A percentile compares a stretch with the other conserved stretches of the same genome.
These are phyloP conservation scores for Collybia mongolica DNA, from an alignment of 768 basidiomycete species.

Conservation along the genomic window DNA sequence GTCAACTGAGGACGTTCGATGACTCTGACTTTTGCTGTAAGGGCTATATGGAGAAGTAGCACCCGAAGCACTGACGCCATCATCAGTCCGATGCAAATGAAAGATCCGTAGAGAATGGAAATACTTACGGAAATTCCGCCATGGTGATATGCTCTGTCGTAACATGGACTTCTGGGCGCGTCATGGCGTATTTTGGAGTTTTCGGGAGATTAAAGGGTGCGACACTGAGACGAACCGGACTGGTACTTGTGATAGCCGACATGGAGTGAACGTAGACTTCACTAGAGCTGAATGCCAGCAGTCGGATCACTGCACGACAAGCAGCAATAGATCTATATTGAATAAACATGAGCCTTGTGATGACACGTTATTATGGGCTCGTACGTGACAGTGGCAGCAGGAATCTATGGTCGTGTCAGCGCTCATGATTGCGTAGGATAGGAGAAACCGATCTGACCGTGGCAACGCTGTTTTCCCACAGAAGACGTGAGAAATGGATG, in stretches of 20 bases:
- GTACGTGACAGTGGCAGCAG: slow-evolving; percentile 66
- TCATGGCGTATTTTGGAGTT: slow-evolving; percentile 28
- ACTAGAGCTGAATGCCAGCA: slow-evolving; percentile 51
- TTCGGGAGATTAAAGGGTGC: slow-evolving; percentile 21
- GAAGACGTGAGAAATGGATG: slow-evolving; percentile 5
- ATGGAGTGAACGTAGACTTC: slow-evolving; percentile 49
- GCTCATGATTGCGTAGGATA: neutral
- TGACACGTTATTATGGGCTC: slow-evolving; percentile 7
- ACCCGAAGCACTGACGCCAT: slow-evolving; percentile 11
- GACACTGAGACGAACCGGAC: slow-evolving; percentile 29
- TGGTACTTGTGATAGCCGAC: slow-evolving; percentile 32
- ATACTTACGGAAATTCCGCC: slow-evolving; percentile 50
- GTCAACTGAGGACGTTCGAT: slow-evolving; percentile 24
- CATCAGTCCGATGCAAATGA: neutral
- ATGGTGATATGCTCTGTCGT: slow-evolving; percentile 62
- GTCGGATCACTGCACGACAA: slow-evolving; percentile 65
- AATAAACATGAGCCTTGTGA: slow-evolving; percentile 1
- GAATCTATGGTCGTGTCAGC: slow-evolving; percentile 38
- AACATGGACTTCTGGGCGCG: slow-evolving; percentile 51
- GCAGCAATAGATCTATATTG: slow-evolving; percentile 55
- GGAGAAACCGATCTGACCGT: slow-evolving; percentile 36
- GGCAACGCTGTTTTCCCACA: slow-evolving; percentile 38
- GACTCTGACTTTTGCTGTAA: slow-evolving; percentile 21
- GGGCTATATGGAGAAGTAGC: slow-evolving; percentile 25
- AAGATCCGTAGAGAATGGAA: neutral